Base-by-base conservation (phyloP, 2,329 filamentous ascomycete genomes). In the Byssoonygena ceratinophila region DNA sequence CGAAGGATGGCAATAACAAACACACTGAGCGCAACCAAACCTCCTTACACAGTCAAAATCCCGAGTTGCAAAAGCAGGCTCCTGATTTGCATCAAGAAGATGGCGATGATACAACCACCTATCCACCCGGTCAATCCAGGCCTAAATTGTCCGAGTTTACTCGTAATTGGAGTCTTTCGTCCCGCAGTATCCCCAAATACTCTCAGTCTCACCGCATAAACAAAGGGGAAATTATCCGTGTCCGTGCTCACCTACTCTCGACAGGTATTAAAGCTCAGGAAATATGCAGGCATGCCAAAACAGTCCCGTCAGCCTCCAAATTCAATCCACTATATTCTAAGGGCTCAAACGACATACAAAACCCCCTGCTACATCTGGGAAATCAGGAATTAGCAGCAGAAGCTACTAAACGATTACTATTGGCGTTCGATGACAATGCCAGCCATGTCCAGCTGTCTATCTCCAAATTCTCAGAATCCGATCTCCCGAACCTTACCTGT, bases 181-280 rank as follows among this genome's bases (percentile, higher is more conserved):
- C 78, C 54, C 72, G 71, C 56, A 69, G 65, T 57, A 63, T 71
- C 14, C 64, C 71, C 20, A 61, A 61, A 4, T 61, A 65, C 4
- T 62, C 63, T 14, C 67, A 66, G 46, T 66, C 62, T 9, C 66
- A 60, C 3, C 56, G 66, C 2, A 63, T 85, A 27, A 82, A 76
- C 8, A 81, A 78, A 60, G 79, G 80, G n/a, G 91, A 96, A 60
- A 78, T 94, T 50, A 85, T 85, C 14, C 82, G 88, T n/a, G 76
- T 90, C 1, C 79, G 82, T 53, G 80, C 87, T 0, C 74, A 94
- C 7, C 79, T 95, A 37, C 74, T 94, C 20, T 85, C 83, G 57
- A 87, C 88, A 0, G 90, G 89, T n/a, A 83, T 96, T 63, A 94
- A 94, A 69, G 90, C 91, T 0, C 82, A 82, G 61, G 87, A 92